Base-by-base conservation (phyloP, 2,329 filamentous ascomycete species). In the Microdochium nivale region DNA sequence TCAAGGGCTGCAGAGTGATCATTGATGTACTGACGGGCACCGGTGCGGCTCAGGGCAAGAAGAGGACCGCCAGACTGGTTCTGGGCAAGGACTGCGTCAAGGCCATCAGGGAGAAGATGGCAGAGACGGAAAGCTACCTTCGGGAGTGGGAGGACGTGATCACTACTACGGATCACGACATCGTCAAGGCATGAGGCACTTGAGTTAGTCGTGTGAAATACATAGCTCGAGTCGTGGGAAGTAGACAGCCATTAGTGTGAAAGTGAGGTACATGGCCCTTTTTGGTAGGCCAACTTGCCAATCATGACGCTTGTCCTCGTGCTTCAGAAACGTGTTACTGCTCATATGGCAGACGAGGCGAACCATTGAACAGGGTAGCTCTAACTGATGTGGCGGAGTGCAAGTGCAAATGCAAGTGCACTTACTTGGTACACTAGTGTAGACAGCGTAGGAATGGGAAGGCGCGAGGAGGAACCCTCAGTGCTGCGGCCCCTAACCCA, bases 21-120 rank as follows among this genome's bases (percentile, higher is more conserved):
- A 70, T 83, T 4, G 80, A 85, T 55, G 67, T 80, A 14, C 56
- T 85, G 56, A 81, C 76, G 8, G 67, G 67, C 44, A 71, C 66
- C 2, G 80, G 79, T 0, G 66, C 67, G 24, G 77, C 69, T 2
- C 51, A 60, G 53, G 79, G 76, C 0, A 75, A 63, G 55, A 69
- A 74, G 21, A 65, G 84, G 1, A 81, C 80, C 0, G 57, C 75
- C 14, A 66, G 81, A 25, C 57, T 86, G 48, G 65, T 73, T n/a
- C 62, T 86, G 40, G 83, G 82, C 0, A 70, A 65, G 8, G 81
- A 84, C 61, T 65, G 66, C 7, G 58, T 76, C n/a, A 55, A 60
- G 3, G 61, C 55, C 2, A 68, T 81, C 11, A 68, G 66, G 50
- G 59, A 55, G 1, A 77, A 77, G 66, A 73, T 73, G 51, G 62